Percentiles rank a stretch among this genome's conserved stretches.
Conservation (phyloP, 306 rosid species). For the Dryas drummondii region DNA sequence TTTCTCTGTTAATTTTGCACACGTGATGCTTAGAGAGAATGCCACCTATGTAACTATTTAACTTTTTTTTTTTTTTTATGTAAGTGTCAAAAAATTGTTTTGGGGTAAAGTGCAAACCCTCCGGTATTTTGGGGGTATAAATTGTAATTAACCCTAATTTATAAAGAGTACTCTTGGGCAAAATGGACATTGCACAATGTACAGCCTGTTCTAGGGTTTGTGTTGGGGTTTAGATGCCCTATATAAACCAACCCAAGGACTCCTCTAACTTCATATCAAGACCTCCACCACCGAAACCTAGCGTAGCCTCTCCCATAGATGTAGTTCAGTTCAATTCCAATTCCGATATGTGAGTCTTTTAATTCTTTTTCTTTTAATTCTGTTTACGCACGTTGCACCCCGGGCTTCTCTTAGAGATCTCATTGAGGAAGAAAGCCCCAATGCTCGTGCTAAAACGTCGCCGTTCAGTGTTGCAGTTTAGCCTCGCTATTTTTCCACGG, state of each 20-base stretch:
- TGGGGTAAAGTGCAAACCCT: too few species aligned
- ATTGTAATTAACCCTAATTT: too few species aligned
- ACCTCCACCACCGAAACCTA: background rate
- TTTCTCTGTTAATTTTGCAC: too few species aligned
- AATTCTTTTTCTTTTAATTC: background rate
- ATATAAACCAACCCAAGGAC: background rate
- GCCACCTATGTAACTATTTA: too few species aligned
- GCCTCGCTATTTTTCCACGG: constrained; percentile 38
- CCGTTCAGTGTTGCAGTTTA: constrained; percentile 65
- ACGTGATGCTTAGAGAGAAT: too few species aligned
- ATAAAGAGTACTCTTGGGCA: background rate
- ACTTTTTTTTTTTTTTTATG: too few species aligned
- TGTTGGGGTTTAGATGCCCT: background rate
- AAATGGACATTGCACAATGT: background rate
- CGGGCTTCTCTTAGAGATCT: constrained; percentile 51
- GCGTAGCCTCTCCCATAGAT: background rate
- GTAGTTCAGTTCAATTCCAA: background rate
- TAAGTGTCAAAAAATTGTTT: too few species aligned
- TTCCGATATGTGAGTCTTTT: too few species aligned
- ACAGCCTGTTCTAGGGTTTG: background rate
- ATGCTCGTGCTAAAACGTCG: constrained; percentile 49
- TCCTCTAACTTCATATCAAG: background rate
- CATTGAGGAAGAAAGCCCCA: constrained; percentile 57
- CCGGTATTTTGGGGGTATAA: too few species aligned
- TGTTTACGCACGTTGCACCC: constrained; percentile 46